Percentiles rank a stretch among this genome's conserved stretches.
Evolutionary conservation across 139 green algal genomes (phyloP).

Genomic region (Closterium sp.): DNA sequence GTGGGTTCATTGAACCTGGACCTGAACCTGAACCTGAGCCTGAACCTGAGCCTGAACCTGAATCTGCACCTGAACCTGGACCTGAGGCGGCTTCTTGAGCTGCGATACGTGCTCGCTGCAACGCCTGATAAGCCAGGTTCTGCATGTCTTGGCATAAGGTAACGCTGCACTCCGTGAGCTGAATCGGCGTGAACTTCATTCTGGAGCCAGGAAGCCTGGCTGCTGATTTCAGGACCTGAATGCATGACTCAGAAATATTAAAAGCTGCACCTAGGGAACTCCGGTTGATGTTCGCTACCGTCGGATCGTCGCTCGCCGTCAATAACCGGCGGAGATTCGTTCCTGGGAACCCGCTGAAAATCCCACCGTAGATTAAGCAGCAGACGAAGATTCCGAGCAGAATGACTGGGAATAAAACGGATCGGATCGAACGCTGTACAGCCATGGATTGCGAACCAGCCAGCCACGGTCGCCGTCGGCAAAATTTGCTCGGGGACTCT

Average conservation of each 20-base stretch:
- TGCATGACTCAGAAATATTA: not conserved
- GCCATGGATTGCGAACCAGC: not conserved
- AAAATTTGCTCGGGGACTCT: not conserved
- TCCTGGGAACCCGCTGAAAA: not conserved
- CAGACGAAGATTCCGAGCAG: not conserved
- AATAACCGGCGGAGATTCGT: not conserved
- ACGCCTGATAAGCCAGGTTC: not conserved
- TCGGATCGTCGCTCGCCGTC: not conserved
- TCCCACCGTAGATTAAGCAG: not conserved
- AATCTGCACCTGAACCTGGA: too few relatives aligned
- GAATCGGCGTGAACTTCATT: not conserved
- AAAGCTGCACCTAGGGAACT: not conserved
- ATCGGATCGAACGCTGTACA: not conserved
- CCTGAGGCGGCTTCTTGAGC: too few relatives aligned
- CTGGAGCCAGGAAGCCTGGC: not conserved
- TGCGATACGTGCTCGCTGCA: not conserved
- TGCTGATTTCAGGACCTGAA: not conserved
- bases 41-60: too few relatives aligned
- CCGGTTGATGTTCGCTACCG: not conserved
- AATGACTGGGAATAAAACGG: not conserved
- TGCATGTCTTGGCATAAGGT: not conserved
- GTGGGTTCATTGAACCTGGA: too few relatives aligned
- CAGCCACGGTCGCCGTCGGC: not conserved
- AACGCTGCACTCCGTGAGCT: not conserved
- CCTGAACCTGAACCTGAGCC: too few relatives aligned